Evolutionary conservation across 192 early-diverging fungal species (phyloP), one percentile per base, ranked within the genome.

Genomic region (Coemansia nantahalensis): DNA sequence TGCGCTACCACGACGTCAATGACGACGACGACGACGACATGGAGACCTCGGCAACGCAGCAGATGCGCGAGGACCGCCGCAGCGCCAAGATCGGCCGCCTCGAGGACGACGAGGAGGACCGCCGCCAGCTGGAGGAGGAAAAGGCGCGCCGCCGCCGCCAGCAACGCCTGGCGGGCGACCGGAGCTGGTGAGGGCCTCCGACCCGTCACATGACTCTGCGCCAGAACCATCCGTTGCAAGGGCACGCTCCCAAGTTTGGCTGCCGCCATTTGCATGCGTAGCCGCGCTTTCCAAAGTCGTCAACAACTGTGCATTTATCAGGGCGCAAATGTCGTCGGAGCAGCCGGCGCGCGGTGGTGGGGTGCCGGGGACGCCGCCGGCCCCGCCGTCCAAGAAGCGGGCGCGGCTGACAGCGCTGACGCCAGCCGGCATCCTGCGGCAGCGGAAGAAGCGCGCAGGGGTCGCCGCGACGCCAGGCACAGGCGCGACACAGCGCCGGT

Each of bases 1-100:
- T 69, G 37, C 51, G 51, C 19, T 77, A 77, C 46, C 66, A 45
- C n/a, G 57, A 77, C 26, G 67, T 77, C 16, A 48, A 65, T 23
- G 61, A 69, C 16, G 73, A 70, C 26, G 65, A 76, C n/a, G 67
- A 69, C 12, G 73, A 77, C 23, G 56, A 65, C 40, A 77, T 77
- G 73, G 73, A 77, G 34, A 56, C 56, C 2, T 77, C 73, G 14
- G 68, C 67, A 1, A 42, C 44, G 35, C 66, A 77, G 49, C 67
- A 51, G 34, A 64, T 77, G 65, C 58, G 62, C 36, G 73, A 77
- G 32, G 73, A 77, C 17, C 44, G 51, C 5, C 62, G 62, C 24
- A 77, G 73, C 13, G 65, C 67, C 6, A 55, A 37, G 17, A 56
- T 77, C 28, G 71, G 71, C 9, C 58, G 57, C 10, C 35, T 59